Base-by-base conservation (phyloP, 2,329 filamentous ascomycete genomes). In the Fusarium zealandicum region DNA sequence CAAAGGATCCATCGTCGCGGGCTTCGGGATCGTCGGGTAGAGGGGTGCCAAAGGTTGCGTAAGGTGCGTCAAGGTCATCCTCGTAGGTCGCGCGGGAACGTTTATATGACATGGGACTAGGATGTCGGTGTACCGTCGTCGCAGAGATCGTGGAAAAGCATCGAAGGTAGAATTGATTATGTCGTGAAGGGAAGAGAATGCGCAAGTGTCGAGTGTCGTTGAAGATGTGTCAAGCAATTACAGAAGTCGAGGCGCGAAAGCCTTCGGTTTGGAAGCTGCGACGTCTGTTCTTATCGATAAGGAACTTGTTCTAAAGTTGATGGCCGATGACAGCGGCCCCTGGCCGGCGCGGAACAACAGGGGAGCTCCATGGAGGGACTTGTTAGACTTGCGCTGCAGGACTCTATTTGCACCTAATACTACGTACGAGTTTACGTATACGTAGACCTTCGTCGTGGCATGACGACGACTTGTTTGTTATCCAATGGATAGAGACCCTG, bases 1-100 rank as follows among this genome's bases (percentile, higher is more conserved):
- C 85, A 71, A 93, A 98, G 33, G 90, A 92, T 57, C 93, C 93
- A 77, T 97, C 91, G 73, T 98, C 93, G 67, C 92, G 88, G 31
- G 84, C 81, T 16, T 91, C 84, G 41, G 88, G 81, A 68, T 96
- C 91, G 55, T 90, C 85, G 1, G 92, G 92, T 13, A 99, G 81
- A 8, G 93, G 88, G 3, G 92, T 96, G 70, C 95, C 95, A 72
- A 89, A 96, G 51, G 89, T 70, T 50, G 89, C 90, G 73, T 86
- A 96, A 1, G 90, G 88, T 12, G 90, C 87, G 73, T 85, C 81
- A 41, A 86, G 76, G 68, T 93, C 89, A 67, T 87, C 84, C 78
- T 96, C 92, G 74, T 90, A 96, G 65, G 85, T 82, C 65, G 85
- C 84, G 69, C 88, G 88, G 67, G 88, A 88, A 75, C 92, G 87